Percentiles rank a stretch among this genome's conserved stretches.
phyloP scores from a whole-genome alignment of 345 rosid species.

The Gossypium longicalyx region DNA sequence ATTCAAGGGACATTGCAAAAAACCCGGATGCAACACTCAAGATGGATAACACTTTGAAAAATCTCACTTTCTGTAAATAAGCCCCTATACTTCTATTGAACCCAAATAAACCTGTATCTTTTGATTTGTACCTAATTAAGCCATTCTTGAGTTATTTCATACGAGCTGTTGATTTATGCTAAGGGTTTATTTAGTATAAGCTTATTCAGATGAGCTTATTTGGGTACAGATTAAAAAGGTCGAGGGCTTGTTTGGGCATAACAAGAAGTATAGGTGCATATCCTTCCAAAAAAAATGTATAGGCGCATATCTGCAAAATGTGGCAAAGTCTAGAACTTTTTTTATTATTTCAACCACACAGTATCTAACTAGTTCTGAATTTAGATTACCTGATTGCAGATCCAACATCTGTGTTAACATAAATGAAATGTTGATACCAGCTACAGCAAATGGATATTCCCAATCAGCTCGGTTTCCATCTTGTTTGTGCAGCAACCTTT shows the following conservation, averaged over 20 bases:
- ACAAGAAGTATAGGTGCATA: neutral
- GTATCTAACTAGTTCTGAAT: conserved; percentile 3
- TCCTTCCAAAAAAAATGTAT: neutral
- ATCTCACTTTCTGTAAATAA: neutral
- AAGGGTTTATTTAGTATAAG: neutral
- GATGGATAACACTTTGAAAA: neutral
- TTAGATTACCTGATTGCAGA: conserved; percentile 67
- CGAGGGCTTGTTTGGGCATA: neutral
- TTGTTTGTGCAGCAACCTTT: conserved; percentile 68
- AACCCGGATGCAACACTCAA: neutral
- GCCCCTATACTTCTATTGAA: neutral
- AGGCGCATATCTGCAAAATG: neutral
- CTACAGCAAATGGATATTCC: conserved; percentile 99
- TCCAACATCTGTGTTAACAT: conserved; percentile 84
- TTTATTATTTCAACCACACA: neutral
- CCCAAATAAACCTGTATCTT: neutral
- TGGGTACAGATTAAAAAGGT: neutral
- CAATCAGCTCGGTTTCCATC: conserved; percentile 90
- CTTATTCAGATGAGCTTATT: neutral
- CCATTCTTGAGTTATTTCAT: neutral
- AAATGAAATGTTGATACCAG: conserved; percentile 95
- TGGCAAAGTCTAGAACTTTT: neutral
- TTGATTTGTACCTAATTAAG: neutral
- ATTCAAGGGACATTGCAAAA: neutral
- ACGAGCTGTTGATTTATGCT: neutral